Base-by-base conservation (phyloP, 1,284 basidiomycete genomes). In the Apiotrichum gamsii region DNA sequence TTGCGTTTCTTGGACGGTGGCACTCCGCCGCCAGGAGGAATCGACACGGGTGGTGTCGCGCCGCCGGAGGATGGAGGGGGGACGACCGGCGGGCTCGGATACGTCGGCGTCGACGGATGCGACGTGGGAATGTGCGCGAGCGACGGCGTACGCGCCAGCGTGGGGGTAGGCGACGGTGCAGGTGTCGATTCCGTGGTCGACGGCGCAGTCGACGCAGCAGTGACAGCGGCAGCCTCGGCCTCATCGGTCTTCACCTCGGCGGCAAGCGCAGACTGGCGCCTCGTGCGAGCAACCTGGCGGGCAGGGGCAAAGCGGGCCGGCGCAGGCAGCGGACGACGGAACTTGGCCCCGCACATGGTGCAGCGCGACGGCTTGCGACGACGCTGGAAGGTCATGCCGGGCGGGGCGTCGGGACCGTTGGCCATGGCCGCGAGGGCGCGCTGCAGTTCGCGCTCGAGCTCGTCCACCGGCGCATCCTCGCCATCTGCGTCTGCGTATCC, bases 41-140 rank as follows among this genome's bases (percentile, higher is more conserved):
- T 31, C 20, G 30, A 25, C 29, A 48, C 16, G 19, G 35, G 21
- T 11, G 36, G 21, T 20, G 28, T 38, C 5, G 44, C 16, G 18
- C 49, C 49, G 40, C 30, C 30, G 2, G 45, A 18, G 14, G 30
- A 15, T 3, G 49, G 49, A 9, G 46, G 51, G 4, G 46, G 46
- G 1, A 47, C 46, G 5, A 57, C 51, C 6, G 48, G 48, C 0
- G 68, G 65, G n/a, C 52, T 53, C 2, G 65, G 62, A 37, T 67
- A 65, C 1, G 67, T 64, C 3, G 67, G 62, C 13, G 64, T 54
- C n/a, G 59, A 59, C 3, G 66, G 65, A n/a, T 60, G 49, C 2
- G 64, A 59, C 9, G 43, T 48, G 8, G 60, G 49, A 33, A 72
- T 64, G 44, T 67, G 60, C 1, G 56, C 49, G 15, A 64, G 53